Base-by-base conservation (phyloP, 768 basidiomycete species). In the Tulasnella sp. region DNA sequence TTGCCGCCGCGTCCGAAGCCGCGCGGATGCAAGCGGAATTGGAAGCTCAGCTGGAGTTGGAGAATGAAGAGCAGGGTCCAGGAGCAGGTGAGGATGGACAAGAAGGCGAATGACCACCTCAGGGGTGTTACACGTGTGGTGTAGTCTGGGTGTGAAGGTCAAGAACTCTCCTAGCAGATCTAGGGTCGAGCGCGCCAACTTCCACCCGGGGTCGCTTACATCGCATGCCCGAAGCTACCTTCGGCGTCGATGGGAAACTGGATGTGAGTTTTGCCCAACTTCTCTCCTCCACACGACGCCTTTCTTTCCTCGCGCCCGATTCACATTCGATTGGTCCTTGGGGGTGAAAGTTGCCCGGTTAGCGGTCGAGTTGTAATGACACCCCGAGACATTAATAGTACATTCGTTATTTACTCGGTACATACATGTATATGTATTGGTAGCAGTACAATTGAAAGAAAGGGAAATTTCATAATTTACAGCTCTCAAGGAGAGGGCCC, bases 41-140 rank as follows among this genome's bases (percentile, higher is more conserved):
- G 32, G 73, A 74, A 65, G 73, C 73, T n/a, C 69, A 72, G 36
- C 17, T 71, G 37, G 73, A 74, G 47, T n/a, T 68, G 22, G 72
- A 71, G 70, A 67, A 37, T 41, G 72, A 71, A 26, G 73, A 67
- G 67, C 34, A 73, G 9, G 66, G 22, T 32, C 22, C 69, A 0
- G 69, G 47, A 14, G 69, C 34, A 29, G 42, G n/a, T 11, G 42
- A 47, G 9, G 69, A 47, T 47, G 42, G 47, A 9, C 40, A 59
- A 17, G 35, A 65, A 40, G 64, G 64, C 14, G 64, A 29, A 40
- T 65, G 39, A 65, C 5, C n/a, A 35, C 16, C 62, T 64, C 22
- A 9, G 36, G 62, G 62, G 29, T 3, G 11, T 29, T 19, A 8
- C 11, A 26, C 3, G 12, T n/a, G 64, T 4, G 35, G 19, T 17